Evolutionary conservation across 2,329 filamentous ascomycete genomes (phyloP).

Genomic region (Monascus ruber): DNA sequence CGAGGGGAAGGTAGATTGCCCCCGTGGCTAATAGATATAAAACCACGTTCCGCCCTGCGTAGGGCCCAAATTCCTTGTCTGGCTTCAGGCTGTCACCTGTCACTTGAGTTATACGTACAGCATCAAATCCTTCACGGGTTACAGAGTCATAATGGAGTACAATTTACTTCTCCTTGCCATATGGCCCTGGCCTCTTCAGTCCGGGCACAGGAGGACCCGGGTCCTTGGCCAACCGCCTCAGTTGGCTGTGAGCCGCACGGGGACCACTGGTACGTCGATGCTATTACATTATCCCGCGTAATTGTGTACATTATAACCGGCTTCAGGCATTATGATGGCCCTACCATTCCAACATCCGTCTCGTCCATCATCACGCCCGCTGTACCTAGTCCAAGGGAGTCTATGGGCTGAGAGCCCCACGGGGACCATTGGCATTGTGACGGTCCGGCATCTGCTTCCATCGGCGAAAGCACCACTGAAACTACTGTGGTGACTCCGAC

Average conservation of each 20-base stretch:
- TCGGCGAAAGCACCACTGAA: neutral
- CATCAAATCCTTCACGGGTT: too few species aligned
- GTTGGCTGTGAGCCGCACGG: constrained; percentile 15
- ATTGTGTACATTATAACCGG: neutral
- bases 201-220: constrained; percentile 13
- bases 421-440: neutral
- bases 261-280: constrained; percentile 12
- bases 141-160: constrained; percentile 7
- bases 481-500: constrained; percentile 4
- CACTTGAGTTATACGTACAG: too few species aligned
- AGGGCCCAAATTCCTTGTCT: too few species aligned
- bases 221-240: constrained; percentile 20
- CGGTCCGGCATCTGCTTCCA: too few species aligned
- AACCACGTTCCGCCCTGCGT: too few species aligned
- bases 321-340: constrained; percentile 10
- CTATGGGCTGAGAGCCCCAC: neutral
- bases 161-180: constrained; percentile 1
- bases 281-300: neutral
- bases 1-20: too few species aligned
- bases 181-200: constrained; percentile 6
- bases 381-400: neutral
- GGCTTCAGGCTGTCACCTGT: too few species aligned
- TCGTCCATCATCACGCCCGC: constrained; percentile 1
- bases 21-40: too few species aligned
- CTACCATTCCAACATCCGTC: constrained; percentile 1